phyloP scores from a whole-genome alignment of 75 land plant genomes.

The Sequoiadendron giganteum region DNA sequence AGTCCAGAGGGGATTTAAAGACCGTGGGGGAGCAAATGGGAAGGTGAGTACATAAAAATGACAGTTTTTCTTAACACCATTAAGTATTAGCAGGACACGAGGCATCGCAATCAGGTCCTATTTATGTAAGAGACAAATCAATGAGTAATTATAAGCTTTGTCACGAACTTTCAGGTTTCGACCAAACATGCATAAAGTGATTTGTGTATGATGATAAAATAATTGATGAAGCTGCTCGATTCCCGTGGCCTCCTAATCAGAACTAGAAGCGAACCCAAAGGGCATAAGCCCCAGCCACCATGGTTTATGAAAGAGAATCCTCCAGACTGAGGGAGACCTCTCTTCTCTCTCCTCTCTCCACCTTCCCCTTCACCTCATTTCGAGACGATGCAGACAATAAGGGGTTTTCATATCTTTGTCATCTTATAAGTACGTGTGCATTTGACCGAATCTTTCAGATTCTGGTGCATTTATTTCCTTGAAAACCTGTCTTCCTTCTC shows the following conservation, averaged over 20 bases:
- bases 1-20: neutral
- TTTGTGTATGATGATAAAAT: conserved; percentile 2
- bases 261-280: neutral
- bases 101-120: neutral
- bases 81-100: neutral
- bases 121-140: neutral
- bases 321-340: neutral
- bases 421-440: neutral
- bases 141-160: neutral
- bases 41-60: neutral
- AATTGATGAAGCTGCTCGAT: neutral
- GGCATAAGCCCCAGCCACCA: neutral
- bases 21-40: neutral
- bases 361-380: neutral
- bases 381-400: neutral
- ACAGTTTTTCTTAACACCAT: neutral
- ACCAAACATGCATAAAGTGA: neutral
- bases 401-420: neutral
- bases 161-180: too few species aligned
- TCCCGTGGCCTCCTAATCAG: neutral
- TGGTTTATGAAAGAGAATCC: neutral
- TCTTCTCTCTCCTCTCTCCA: too few species aligned
- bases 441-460: conserved; percentile 1
- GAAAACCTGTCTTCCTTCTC: neutral
- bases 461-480: conserved; percentile 1